A percentile compares a stretch with the other conserved stretches of the same genome.
phyloP scores from a whole-genome alignment of 352 stramenopile genomes.

The Globisporangium okanoganense region DNA sequence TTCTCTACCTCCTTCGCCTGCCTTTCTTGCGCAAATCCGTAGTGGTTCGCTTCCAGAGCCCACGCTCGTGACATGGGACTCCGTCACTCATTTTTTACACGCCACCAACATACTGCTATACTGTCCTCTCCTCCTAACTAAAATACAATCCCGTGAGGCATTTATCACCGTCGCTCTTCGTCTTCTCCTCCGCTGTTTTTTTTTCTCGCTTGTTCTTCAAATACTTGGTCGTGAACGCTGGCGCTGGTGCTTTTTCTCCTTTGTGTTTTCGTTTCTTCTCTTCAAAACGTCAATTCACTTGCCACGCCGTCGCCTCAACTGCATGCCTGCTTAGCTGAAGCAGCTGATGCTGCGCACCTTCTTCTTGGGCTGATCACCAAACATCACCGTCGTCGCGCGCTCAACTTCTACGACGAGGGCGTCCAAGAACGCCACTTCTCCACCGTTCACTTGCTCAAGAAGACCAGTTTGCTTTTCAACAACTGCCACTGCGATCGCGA shows the following conservation, averaged over 20 bases:
- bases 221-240: too few relatives aligned
- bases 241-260: not conserved
- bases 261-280: constrained; percentile 18
- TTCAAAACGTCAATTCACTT: constrained; percentile 8
- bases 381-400: constrained; percentile 35
- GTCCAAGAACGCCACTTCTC: constrained; percentile 39
- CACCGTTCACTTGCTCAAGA: constrained; percentile 24
- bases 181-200: not conserved
- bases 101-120: not conserved
- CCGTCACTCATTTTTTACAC: constrained; percentile 2
- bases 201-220: constrained; percentile 11
- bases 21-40: not conserved
- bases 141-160: constrained; percentile 9
- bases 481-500: constrained; percentile 33
- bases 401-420: constrained; percentile 51
- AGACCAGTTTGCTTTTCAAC: constrained; percentile 29
- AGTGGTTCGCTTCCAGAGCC: not conserved
- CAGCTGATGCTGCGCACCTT: constrained; percentile 88
- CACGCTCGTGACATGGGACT: not conserved
- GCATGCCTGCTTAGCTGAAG: constrained; percentile 54
- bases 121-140: constrained; percentile 6
- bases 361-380: constrained; percentile 69
- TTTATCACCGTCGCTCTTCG: not conserved
- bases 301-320: not conserved
- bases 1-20: not conserved